phyloP scores from a whole-genome alignment of 208 protist species.

The Acanthamoeba royreba region DNA sequence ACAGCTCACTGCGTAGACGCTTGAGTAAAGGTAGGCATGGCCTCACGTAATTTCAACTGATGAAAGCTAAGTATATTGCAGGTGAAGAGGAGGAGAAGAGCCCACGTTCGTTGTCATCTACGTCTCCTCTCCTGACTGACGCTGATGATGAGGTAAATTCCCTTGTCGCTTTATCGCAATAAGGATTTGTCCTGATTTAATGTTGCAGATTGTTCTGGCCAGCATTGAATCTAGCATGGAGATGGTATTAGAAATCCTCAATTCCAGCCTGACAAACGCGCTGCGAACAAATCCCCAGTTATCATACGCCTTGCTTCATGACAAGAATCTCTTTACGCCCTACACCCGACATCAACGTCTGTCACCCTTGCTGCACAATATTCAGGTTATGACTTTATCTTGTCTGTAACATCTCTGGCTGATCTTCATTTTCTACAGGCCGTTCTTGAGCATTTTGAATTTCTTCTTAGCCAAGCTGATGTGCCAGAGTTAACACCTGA shows the following conservation, averaged over 20 bases:
- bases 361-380: neutral
- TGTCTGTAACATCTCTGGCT: neutral
- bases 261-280: neutral
- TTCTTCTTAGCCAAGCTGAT: neutral
- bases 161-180: neutral
- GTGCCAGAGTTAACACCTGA: neutral
- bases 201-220: neutral
- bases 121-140: neutral
- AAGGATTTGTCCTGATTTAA: neutral
- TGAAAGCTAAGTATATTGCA: neutral
- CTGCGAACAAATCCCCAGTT: neutral
- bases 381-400: neutral
- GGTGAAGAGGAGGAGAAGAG: neutral
- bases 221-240: neutral
- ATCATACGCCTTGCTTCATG: conserved; percentile 9
- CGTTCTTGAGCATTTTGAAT: neutral
- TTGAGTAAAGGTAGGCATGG: neutral
- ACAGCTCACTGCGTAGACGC: neutral
- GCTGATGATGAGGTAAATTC: neutral
- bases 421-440: neutral
- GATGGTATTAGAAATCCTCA: conserved; percentile 22
- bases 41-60: neutral
- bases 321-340: neutral
- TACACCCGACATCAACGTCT: neutral
- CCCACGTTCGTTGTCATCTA: neutral